A percentile compares a stretch with the other conserved stretches of the same genome.
phyloP scores from a whole-genome alignment of 345 rosid species.

The Acer campestre region DNA sequence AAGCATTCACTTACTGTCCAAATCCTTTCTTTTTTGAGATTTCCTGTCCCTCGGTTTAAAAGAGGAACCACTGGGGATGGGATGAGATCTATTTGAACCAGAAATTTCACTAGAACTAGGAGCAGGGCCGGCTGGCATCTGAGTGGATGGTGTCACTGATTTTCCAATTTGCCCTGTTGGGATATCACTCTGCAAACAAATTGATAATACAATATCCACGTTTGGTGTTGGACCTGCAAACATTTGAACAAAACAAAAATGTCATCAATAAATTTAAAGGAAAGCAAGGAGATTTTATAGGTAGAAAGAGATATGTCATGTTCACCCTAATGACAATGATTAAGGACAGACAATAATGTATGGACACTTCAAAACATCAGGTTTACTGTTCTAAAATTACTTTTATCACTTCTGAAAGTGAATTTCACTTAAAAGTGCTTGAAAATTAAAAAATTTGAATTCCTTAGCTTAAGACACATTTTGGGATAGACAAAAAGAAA shows the following conservation, averaged over 20 bases:
- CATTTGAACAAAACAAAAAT: background rate
- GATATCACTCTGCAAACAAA: constrained; percentile 81
- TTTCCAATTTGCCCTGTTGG: constrained; percentile 50
- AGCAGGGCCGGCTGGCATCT: constrained; percentile 43
- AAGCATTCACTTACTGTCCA: constrained; percentile 41
- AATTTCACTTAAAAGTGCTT: background rate
- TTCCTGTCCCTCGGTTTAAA: constrained; percentile 69
- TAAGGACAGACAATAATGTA: no score
- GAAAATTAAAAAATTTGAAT: no score
- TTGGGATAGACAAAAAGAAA: background rate
- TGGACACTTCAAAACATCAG: no score
- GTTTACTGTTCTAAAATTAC: no score
- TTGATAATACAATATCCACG: constrained; percentile 78
- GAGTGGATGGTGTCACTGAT: constrained; percentile 34
- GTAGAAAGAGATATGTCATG: no score
- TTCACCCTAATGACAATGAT: no score
- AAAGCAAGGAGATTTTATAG: background rate
- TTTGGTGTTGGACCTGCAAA: constrained; percentile 77
- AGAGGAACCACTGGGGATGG: constrained; percentile 51
- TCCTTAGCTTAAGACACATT: background rate
- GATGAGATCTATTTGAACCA: constrained; percentile 63
- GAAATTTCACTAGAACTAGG: constrained; percentile 66
- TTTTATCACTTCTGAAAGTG: background rate
- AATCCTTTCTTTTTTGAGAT: constrained; percentile 66
- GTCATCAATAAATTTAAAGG: background rate